Evolutionary conservation across 805 yeast genomes (phyloP), one percentile per base, ranked within the genome.

Genomic region (Priceomyces carsonii): DNA sequence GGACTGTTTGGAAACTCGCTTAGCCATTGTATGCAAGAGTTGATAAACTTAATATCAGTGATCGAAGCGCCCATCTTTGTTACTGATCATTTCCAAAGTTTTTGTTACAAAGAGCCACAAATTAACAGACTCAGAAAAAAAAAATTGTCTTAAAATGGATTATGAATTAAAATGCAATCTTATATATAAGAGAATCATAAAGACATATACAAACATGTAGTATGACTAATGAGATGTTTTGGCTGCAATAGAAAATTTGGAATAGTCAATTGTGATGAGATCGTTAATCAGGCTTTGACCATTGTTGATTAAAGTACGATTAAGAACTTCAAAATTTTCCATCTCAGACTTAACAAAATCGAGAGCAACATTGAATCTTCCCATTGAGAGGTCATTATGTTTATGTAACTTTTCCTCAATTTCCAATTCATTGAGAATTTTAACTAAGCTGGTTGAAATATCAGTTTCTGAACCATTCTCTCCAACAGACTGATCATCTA

Each of bases 301-400:
- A 16, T 38, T 44, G 29, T 29, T 43, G 37, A 32, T 38, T 25
- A 48, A 22, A 7, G 48, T 38, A 26, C 47, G 45, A 44, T 50
- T 47, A 35, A 60, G 36, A 32, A 44, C 48, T 17, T 63, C 66
- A 29, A 45, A 51, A 21, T 56, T 55, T 19, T 51, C 60, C 26
- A 69, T 46, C 45, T 71, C 75, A 13, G 61, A 57, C 27, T 56
- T 59, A 19, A 76, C 57, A 41, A 59, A 66, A 8, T 73, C 78
- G 13, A 73, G 53, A 9, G 73, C 77, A 9, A 56, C 39, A n/a
- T 46, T 47, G 42, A 79, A 66, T 38, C 69, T 64, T 13, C 70
- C 72, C 8, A 46, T 47, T 2, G 80, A 59, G 6, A 50, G 28
- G 27, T 66, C 69, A 50, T 77, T 68, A 45, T 77, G 80, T 28